A percentile compares a stretch with the other conserved stretches of the same genome.
Evolutionary conservation across 2,329 filamentous ascomycete species (phyloP).

Genomic region (Venturia aucupariae): DNA sequence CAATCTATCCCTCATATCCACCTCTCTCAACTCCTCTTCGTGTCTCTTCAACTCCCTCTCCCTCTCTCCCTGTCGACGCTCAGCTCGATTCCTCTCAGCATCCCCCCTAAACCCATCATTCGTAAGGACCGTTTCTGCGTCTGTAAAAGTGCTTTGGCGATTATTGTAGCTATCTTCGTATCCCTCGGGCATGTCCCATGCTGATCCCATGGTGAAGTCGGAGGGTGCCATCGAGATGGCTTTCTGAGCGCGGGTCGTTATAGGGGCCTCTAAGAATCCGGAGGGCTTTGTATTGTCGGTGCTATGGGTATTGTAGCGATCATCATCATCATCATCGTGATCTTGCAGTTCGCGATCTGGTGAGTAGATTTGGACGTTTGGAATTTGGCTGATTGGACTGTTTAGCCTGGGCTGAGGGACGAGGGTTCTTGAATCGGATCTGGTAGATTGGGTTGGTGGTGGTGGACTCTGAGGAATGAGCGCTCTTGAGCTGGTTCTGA

Average conservation of each 20-base stretch:
- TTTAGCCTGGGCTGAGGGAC: not conserved
- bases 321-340: not conserved
- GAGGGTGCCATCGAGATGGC: not conserved
- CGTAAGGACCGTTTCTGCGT: not conserved
- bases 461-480: no score
- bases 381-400: not conserved
- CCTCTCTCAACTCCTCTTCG: not conserved
- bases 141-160: not conserved
- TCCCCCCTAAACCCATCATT: not conserved
- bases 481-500: no score
- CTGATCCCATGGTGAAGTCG: not conserved
- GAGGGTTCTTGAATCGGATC: not conserved
- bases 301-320: not conserved
- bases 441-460: not conserved
- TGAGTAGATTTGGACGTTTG: not conserved
- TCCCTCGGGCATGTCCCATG: not conserved
- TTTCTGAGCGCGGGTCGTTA: not conserved
- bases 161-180: not conserved
- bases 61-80: not conserved
- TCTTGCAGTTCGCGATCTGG: not conserved
- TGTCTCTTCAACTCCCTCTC: not conserved
- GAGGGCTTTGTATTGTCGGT: not conserved
- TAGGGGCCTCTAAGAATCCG: not conserved
- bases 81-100: not conserved
- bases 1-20: not conserved